phyloP scores from a whole-genome alignment of 2,329 filamentous ascomycete species.

The Akanthomyces dipterigenus region DNA sequence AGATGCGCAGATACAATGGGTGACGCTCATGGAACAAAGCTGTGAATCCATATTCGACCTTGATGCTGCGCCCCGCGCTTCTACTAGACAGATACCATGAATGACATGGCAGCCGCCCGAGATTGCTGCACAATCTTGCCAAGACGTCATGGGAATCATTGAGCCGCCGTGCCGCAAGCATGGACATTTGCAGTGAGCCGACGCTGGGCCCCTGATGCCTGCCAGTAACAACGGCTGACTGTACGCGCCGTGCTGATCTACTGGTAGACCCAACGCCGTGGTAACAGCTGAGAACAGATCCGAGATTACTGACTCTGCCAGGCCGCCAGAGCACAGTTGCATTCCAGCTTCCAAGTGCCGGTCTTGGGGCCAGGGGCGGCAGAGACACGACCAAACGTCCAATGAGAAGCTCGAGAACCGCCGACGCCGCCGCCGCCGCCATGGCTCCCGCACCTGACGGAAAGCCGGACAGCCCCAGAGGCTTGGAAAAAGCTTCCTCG shows the following conservation, averaged over 20 bases:
- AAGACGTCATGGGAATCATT: too few relatives aligned
- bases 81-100: too few relatives aligned
- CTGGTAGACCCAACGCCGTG: background rate
- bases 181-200: too few relatives aligned
- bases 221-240: background rate
- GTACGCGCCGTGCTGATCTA: background rate
- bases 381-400: background rate
- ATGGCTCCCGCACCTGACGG: background rate
- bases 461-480: background rate
- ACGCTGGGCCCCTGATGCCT: background rate
- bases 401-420: background rate
- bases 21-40: background rate
- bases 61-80: too few relatives aligned
- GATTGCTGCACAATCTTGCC: too few relatives aligned
- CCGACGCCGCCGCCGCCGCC: background rate
- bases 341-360: background rate
- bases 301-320: slow-evolving; percentile 1
- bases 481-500: background rate
- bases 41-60: background rate
- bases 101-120: too few relatives aligned
- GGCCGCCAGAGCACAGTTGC: background rate
- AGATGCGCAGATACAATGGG: background rate
- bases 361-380: background rate
- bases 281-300: background rate
- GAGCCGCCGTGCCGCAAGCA: too few relatives aligned